Conservation (phyloP, 2,329 filamentous ascomycete genomes). For the Dactylonectria macrodidyma region DNA sequence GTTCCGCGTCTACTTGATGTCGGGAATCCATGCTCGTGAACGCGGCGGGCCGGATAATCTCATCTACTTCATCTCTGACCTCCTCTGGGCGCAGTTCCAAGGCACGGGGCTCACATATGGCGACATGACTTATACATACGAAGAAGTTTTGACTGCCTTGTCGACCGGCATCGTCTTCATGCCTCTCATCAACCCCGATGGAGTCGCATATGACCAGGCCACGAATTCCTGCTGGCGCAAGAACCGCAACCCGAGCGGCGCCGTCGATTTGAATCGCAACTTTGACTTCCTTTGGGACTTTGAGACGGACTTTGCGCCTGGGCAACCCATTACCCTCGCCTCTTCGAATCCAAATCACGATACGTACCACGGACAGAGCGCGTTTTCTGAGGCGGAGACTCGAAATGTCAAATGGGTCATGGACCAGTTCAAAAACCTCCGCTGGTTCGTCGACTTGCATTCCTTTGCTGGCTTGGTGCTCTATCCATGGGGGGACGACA, state of each 20-base stretch:
- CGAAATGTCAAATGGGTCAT: slow-evolving; percentile 64
- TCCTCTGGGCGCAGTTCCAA: slow-evolving; percentile 65
- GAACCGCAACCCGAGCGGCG: slow-evolving; percentile 61
- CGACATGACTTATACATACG: slow-evolving; percentile 63
- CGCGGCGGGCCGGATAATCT: slow-evolving; percentile 68
- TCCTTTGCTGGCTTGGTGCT: slow-evolving; percentile 63
- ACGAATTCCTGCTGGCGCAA: slow-evolving; percentile 64
- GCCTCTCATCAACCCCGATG: slow-evolving; percentile 63
- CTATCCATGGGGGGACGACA: slow-evolving; percentile 66
- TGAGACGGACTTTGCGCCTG: slow-evolving; percentile 5
- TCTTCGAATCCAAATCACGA: background rate
- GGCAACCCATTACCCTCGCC: background rate
- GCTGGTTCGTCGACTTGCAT: slow-evolving; percentile 68
- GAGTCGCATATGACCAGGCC: slow-evolving; percentile 62
- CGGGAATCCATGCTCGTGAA: slow-evolving; percentile 69
- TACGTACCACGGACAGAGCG: slow-evolving; percentile 59
- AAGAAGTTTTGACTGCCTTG: slow-evolving; percentile 64
- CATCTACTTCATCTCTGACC: slow-evolving; percentile 69
- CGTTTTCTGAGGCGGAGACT: slow-evolving; percentile 66
- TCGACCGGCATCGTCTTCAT: slow-evolving; percentile 66
- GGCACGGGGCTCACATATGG: slow-evolving; percentile 65
- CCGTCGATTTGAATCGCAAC: slow-evolving; percentile 65
- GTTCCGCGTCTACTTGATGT: slow-evolving; percentile 65
- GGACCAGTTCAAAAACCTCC: slow-evolving; percentile 61
- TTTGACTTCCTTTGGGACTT: slow-evolving; percentile 63